A percentile compares a stretch with the other conserved stretches of the same genome.
These are phyloP conservation scores for Sisymbrium irio DNA, from an alignment of 345 rosid genomes.

Conservation along the genomic window DNA sequence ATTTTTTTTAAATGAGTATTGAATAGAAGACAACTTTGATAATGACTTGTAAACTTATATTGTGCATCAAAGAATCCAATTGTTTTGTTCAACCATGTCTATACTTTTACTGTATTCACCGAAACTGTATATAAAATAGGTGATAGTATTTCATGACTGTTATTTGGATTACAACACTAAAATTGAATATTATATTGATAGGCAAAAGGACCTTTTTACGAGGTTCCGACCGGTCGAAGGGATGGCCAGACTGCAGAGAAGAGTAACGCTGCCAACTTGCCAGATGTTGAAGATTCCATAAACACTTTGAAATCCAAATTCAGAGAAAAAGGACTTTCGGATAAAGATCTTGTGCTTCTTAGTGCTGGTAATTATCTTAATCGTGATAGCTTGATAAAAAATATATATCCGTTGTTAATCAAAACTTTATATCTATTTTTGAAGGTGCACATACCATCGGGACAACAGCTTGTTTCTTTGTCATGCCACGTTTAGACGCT, in stretches of 20 bases:
- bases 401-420: neutral
- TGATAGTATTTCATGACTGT: neutral
- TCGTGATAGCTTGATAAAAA: neutral
- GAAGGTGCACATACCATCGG: conserved; percentile 64
- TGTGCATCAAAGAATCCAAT: no score
- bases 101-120: neutral
- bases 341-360: conserved; percentile 48
- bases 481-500: conserved; percentile 43
- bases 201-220: conserved; percentile 48
- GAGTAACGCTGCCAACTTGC: conserved; percentile 39
- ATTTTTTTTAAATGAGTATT: no score
- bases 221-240: conserved; percentile 62
- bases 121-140: neutral
- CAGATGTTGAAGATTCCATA: conserved; percentile 42
- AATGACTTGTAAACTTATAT: neutral
- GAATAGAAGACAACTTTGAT: neutral
- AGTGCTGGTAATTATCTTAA: conserved; percentile 42
- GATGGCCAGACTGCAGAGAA: conserved; percentile 50
- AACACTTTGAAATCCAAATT: conserved; percentile 41
- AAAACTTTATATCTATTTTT: neutral
- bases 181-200: neutral
- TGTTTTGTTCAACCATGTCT: no score
- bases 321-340: conserved; percentile 46
- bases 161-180: no score
- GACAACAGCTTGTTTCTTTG: conserved; percentile 52